Evolutionary conservation across 1,284 basidiomycete species (phyloP).

Genomic region (Termitomyces sp.): DNA sequence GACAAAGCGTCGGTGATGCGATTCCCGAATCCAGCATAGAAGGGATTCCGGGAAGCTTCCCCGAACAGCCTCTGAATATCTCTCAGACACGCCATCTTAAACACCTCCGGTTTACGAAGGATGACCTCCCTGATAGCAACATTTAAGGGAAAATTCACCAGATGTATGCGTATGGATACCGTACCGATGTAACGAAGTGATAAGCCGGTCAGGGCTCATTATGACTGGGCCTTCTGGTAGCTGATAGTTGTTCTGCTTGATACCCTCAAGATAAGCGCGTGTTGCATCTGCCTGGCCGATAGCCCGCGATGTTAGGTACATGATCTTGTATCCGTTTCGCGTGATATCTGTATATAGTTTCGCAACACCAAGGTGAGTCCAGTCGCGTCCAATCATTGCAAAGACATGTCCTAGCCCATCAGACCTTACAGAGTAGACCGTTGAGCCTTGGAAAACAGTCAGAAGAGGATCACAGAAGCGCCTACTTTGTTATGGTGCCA

Average conservation of each 20-base stretch:
- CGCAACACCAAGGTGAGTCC: conserved; percentile 97
- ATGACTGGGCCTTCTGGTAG: conserved; percentile 98
- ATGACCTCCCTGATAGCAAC: conserved; percentile 77
- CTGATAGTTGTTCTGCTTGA: conserved; percentile 94
- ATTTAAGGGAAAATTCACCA: background rate
- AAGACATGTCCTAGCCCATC: conserved; percentile 98
- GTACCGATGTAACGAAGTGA: conserved; percentile 91
- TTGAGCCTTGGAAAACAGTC: background rate
- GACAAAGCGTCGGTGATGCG: conserved; percentile 97
- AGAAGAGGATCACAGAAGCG: background rate
- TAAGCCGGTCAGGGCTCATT: conserved; percentile 96
- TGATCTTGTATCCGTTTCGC: conserved; percentile 96
- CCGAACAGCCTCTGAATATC: conserved; percentile 95
- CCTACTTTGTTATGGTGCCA: conserved; percentile 96
- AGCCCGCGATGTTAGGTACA: conserved; percentile 97
- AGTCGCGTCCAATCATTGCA: conserved; percentile 98
- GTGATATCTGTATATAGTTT: conserved; percentile 97
- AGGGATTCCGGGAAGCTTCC: conserved; percentile 66
- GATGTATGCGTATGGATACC: conserved; percentile 18
- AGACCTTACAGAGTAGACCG: conserved; percentile 51
- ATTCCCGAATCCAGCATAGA: conserved; percentile 98
- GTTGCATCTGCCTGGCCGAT: conserved; percentile 99
- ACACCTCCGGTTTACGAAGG: conserved; percentile 97
- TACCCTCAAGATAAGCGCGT: conserved; percentile 90
- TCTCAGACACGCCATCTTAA: conserved; percentile 99